Percentiles rank a stretch among this genome's conserved stretches.
These are phyloP conservation scores for Draba incana DNA, from an alignment of 345 rosid species.

Conservation along the genomic window DNA sequence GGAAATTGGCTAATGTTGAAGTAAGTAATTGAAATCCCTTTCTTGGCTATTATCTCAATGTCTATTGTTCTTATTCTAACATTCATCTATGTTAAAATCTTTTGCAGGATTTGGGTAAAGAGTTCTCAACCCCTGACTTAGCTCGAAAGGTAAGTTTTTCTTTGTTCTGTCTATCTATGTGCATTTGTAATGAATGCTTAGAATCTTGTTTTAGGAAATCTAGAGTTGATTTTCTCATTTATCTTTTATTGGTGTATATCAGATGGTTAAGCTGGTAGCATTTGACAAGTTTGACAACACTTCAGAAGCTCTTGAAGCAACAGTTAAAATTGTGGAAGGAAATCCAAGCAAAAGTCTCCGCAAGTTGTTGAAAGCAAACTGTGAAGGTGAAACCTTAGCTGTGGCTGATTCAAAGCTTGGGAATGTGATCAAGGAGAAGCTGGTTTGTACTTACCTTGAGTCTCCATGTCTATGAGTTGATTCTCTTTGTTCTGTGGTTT, in stretches of 20 bases:
- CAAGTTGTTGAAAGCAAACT: conserved; percentile 66
- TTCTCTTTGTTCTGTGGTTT: not conserved
- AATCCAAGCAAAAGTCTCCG: conserved; percentile 67
- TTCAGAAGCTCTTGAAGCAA: conserved; percentile 72
- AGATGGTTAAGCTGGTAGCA: conserved; percentile 75
- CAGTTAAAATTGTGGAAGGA: conserved; percentile 64
- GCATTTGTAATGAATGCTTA: too few species aligned
- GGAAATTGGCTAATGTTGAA: conserved; percentile 72
- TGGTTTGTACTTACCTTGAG: conserved; percentile 44
- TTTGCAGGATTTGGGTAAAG: conserved; percentile 63
- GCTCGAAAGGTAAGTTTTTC: conserved; percentile 59
- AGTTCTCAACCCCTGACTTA: conserved; percentile 55
- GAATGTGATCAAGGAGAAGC: conserved; percentile 76
- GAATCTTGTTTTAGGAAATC: too few species aligned
- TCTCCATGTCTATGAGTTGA: not conserved
- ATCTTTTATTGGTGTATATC: not conserved
- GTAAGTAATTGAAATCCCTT: conserved; percentile 33
- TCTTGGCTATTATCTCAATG: too few species aligned
- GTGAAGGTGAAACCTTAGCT: conserved; percentile 65
- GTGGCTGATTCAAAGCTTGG: conserved; percentile 96
- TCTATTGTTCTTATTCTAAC: not conserved
- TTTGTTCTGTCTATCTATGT: not conserved
- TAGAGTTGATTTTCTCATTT: too few species aligned
- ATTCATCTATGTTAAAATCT: not conserved
- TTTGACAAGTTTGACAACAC: conserved; percentile 83